These are phyloP conservation scores for Eustoma russellianum DNA, from an alignment of 257 asterid species.

Conservation along the genomic window DNA sequence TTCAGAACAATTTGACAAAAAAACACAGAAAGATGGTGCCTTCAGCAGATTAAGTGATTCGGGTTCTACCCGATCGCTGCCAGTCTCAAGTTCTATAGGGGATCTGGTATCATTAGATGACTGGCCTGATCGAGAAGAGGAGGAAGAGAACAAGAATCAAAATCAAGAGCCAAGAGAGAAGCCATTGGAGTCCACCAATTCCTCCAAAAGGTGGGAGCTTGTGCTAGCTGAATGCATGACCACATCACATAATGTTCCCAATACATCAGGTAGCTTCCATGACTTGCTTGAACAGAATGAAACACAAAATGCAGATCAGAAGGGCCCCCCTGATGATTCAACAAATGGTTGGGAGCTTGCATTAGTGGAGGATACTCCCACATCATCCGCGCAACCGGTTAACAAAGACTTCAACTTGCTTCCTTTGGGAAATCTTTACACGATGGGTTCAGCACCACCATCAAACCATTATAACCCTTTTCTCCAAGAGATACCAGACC, in stretches of 20 bases:
- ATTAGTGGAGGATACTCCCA: constrained; percentile 17
- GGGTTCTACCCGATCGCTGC: constrained; percentile 56
- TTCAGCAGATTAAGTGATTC: constrained; percentile 28
- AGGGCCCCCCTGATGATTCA: constrained; percentile 7
- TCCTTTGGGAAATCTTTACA: constrained; percentile 9
- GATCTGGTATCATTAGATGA: constrained; percentile 53
- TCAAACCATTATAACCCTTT: constrained; percentile 53
- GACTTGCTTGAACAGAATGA: constrained; percentile 8
- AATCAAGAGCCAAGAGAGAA: constrained; percentile 11
- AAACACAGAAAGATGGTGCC: constrained; percentile 19
- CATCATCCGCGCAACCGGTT: constrained; percentile 2
- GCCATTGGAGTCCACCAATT: constrained; percentile 1
- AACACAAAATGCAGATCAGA: neutral
- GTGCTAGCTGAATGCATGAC: constrained; percentile 26
- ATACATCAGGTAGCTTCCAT: neutral
- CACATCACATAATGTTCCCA: neutral
- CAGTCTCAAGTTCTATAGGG: constrained; percentile 32
- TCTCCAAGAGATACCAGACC: constrained; percentile 29
- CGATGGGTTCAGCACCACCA: constrained; percentile 10
- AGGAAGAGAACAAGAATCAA: neutral
- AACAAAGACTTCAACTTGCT: constrained; percentile 1
- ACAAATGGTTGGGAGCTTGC: constrained; percentile 30
- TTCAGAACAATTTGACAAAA: constrained; percentile 19
- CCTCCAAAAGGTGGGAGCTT: constrained; percentile 38
- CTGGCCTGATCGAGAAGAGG: constrained; percentile 25